phyloP scores from a whole-genome alignment of 768 basidiomycete genomes.

The Lentinula raphanica region DNA sequence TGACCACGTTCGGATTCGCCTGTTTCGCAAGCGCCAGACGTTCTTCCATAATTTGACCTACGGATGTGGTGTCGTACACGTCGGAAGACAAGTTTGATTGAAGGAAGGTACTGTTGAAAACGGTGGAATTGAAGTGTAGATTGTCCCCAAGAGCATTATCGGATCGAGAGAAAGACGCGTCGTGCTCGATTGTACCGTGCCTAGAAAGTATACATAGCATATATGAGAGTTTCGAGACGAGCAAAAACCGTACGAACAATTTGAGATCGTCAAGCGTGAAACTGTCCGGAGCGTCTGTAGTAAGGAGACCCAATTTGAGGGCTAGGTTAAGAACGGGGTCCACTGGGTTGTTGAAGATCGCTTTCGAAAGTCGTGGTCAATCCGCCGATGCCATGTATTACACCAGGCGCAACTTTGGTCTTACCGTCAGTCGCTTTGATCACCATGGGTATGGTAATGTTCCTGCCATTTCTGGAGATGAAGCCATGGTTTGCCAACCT shows the following conservation, averaged over 20 bases:
- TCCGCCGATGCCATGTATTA: too few species aligned
- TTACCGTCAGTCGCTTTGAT: background rate
- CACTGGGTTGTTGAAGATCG: conserved; percentile 13
- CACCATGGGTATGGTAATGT: conserved; percentile 1
- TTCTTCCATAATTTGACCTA: conserved; percentile 3
- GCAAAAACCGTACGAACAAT: conserved; percentile 6
- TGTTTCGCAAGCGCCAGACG: conserved; percentile 8
- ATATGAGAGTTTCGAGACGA: background rate
- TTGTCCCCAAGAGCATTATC: conserved; percentile 6
- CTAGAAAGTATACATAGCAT: background rate
- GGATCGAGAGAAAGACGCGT: conserved; percentile 6
- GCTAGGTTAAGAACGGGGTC: conserved; percentile 10
- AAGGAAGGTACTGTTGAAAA: conserved; percentile 4
- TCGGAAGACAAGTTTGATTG: conserved; percentile 10
- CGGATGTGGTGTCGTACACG: conserved; percentile 9
- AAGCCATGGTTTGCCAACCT: conserved; percentile 8
- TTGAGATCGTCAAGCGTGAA: conserved; percentile 15
- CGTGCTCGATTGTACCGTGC: conserved; percentile 8
- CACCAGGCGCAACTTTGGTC: background rate
- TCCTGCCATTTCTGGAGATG: conserved; percentile 12
- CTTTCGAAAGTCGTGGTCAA: background rate
- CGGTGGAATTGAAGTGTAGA: background rate
- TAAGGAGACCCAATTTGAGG: conserved; percentile 13
- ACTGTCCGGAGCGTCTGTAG: conserved; percentile 14
- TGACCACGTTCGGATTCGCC: conserved; percentile 7